Evolutionary conservation across 2,329 filamentous ascomycete species (phyloP).

Genomic region (Clarireedia hainanense): DNA sequence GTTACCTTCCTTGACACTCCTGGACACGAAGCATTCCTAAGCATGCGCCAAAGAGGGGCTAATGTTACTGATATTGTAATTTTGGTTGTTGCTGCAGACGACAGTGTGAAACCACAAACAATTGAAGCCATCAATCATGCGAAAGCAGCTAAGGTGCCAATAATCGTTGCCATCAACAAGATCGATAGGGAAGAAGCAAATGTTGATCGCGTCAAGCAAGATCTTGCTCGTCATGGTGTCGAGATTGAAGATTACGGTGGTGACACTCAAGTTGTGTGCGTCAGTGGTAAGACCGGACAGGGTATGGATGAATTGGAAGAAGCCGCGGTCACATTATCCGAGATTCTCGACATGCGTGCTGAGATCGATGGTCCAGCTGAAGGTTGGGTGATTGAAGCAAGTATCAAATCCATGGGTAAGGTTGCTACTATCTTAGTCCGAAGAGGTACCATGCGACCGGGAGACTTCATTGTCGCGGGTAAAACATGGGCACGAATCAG

Average conservation of each 20-base stretch:
- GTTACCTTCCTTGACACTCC: slow-evolving; percentile 98
- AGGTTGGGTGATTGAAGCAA: slow-evolving; percentile 90
- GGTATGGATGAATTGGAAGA: slow-evolving; percentile 93
- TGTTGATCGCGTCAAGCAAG: slow-evolving; percentile 76
- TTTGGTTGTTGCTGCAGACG: slow-evolving; percentile 90
- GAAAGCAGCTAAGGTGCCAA: slow-evolving; percentile 75
- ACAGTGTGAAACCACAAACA: slow-evolving; percentile 96
- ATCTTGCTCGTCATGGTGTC: slow-evolving; percentile 74
- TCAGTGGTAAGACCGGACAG: slow-evolving; percentile 88
- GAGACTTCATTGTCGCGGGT: slow-evolving; percentile 81
- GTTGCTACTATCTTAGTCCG: slow-evolving; percentile 85
- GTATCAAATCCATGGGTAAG: slow-evolving; percentile 75
- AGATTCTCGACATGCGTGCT: slow-evolving; percentile 84
- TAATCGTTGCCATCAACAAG: slow-evolving; percentile 98
- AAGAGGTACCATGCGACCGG: slow-evolving; percentile 72
- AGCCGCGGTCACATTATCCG: slow-evolving; percentile 75
- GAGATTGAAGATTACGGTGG: slow-evolving; percentile 94
- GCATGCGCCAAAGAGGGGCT: slow-evolving; percentile 91
- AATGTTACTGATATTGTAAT: slow-evolving; percentile 96
- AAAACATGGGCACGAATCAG: slow-evolving; percentile 84
- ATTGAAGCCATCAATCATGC: slow-evolving; percentile 95
- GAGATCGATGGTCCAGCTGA: slow-evolving; percentile 71
- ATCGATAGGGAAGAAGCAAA: slow-evolving; percentile 81
- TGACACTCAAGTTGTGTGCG: slow-evolving; percentile 83
- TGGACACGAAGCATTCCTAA: slow-evolving; percentile 89